Conservation (phyloP, 2,329 filamentous ascomycete genomes). For the Colletotrichum sp. region DNA sequence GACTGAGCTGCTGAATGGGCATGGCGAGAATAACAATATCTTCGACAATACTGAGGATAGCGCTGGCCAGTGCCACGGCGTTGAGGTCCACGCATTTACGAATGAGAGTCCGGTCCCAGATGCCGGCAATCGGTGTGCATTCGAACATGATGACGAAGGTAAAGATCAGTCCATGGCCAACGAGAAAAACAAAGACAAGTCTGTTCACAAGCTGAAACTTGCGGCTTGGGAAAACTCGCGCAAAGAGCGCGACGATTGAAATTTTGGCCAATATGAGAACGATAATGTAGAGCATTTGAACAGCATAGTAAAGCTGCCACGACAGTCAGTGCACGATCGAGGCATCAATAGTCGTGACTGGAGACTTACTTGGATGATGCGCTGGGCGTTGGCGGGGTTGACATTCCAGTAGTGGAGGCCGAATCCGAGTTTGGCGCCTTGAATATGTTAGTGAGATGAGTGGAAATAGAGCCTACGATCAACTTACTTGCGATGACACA, state of each 20-base stretch:
- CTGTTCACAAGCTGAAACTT: slow-evolving; percentile 21
- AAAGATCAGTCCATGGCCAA: slow-evolving; percentile 23
- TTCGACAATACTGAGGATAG: slow-evolving; percentile 20
- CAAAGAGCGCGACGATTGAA: slow-evolving; percentile 26
- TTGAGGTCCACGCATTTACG: slow-evolving; percentile 13
- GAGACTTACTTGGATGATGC: neutral
- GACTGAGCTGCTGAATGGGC: slow-evolving; percentile 17
- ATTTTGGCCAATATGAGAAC: slow-evolving; percentile 27
- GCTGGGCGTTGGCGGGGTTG: slow-evolving; percentile 7
- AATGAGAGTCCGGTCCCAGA: slow-evolving; percentile 19
- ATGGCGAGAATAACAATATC: slow-evolving; percentile 18
- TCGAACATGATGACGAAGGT: slow-evolving; percentile 25
- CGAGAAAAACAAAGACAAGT: slow-evolving; percentile 8
- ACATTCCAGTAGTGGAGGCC: slow-evolving; percentile 28
- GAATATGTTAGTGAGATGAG: neutral
- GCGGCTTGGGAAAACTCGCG: slow-evolving; percentile 22
- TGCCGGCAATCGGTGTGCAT: slow-evolving; percentile 17
- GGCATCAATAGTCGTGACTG: neutral
- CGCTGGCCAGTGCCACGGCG: slow-evolving; percentile 9
- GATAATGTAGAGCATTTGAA: slow-evolving; percentile 26
- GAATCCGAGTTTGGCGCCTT: slow-evolving; percentile 18
- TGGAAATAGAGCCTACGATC: neutral
- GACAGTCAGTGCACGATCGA: neutral
- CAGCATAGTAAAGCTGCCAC: slow-evolving; percentile 16
- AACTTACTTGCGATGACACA: slow-evolving; percentile 1